phyloP scores from a whole-genome alignment of 1,284 basidiomycete genomes.

The Veloporphyrellus conicus region DNA sequence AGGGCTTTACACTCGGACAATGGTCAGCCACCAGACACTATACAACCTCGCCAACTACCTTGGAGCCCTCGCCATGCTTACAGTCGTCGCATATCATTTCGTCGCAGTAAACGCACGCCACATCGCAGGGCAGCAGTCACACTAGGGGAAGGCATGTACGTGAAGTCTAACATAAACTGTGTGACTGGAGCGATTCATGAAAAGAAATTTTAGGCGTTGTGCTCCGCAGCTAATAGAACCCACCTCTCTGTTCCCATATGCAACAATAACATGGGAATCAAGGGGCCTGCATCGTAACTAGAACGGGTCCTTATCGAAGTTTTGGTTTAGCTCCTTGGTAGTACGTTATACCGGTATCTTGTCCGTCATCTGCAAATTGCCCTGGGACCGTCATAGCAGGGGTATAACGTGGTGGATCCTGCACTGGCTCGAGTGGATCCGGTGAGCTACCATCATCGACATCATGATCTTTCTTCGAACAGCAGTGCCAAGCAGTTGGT shows the following conservation, averaged over 20 bases:
- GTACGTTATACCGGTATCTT: slow-evolving; percentile 7
- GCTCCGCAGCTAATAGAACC: background rate
- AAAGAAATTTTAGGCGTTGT: background rate
- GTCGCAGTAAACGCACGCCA: slow-evolving; percentile 74
- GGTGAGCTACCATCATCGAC: background rate
- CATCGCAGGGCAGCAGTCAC: slow-evolving; percentile 32
- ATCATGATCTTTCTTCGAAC: slow-evolving; percentile 9
- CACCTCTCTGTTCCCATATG: background rate
- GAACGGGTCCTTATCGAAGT: background rate
- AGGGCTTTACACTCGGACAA: slow-evolving; percentile 27
- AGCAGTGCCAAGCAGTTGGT: slow-evolving; percentile 16
- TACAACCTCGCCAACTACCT: slow-evolving; percentile 81
- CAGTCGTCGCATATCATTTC: slow-evolving; percentile 83
- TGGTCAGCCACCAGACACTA: slow-evolving; percentile 78
- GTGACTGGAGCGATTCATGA: background rate
- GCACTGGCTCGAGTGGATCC: slow-evolving; percentile 6
- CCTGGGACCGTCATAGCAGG: slow-evolving; percentile 14
- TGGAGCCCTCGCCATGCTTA: slow-evolving; percentile 77
- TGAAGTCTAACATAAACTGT: slow-evolving; percentile 2
- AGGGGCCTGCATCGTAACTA: background rate
- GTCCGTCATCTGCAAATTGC: slow-evolving; percentile 4
- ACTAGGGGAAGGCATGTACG: slow-evolving; percentile 6
- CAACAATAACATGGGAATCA: background rate
- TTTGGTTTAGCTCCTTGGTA: slow-evolving; percentile 18
- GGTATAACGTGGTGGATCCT: slow-evolving; percentile 16